These are phyloP conservation scores for Rhodomyrtus tomentosa DNA, from an alignment of 345 rosid species.

Conservation along the genomic window DNA sequence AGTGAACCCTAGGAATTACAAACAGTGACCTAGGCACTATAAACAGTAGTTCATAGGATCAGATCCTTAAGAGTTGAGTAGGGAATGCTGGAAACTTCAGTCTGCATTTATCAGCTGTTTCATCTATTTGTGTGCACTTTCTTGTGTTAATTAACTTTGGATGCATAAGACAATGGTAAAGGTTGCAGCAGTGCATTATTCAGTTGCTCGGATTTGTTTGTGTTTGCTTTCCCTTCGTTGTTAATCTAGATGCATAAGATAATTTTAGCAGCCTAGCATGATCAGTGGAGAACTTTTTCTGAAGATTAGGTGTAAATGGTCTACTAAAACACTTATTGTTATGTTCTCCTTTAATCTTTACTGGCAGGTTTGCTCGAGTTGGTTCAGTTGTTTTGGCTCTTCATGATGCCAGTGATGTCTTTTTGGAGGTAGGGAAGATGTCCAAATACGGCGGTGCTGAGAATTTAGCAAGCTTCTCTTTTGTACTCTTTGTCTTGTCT, in stretches of 20 bases:
- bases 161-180: neutral
- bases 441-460: conserved; percentile 83
- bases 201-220: neutral
- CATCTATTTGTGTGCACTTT: neutral
- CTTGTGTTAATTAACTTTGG: neutral
- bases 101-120: neutral
- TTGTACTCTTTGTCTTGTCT: conserved; percentile 71
- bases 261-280: neutral
- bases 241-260: neutral
- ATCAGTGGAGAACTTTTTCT: neutral
- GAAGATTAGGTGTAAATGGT: neutral
- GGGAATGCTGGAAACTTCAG: neutral
- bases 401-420: conserved; percentile 95
- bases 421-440: conserved; percentile 93
- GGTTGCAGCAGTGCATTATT: neutral
- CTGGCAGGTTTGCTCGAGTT: conserved; percentile 71
- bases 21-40: neutral
- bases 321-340: neutral
- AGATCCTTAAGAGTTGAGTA: neutral
- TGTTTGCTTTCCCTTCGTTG: neutral
- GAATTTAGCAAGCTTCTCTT: conserved; percentile 58
- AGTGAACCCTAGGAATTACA: neutral
- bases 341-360: neutral
- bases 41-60: neutral
- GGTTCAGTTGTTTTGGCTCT: conserved; percentile 91